Evolutionary conservation across 495 filamentous ascomycete genomes (phyloP), one percentile per base, ranked within the genome.

Genomic region (Daldinia caldariorum): DNA sequence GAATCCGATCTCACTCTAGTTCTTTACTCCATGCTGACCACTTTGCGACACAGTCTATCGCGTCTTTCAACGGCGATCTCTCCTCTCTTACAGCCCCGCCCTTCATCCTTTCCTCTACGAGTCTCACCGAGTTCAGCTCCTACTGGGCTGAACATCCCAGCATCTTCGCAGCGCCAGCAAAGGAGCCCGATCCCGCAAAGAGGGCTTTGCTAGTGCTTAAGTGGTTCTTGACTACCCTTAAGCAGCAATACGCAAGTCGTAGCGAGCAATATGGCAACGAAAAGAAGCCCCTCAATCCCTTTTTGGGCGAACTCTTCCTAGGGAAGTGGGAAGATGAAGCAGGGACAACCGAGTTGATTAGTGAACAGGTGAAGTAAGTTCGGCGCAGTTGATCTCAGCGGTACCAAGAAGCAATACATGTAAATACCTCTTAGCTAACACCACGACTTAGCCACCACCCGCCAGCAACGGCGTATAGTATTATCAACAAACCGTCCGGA

Each of bases 141-240:
- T 98, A 97, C 84, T 99, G 95, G 96, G 89, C 90, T 43, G 94
- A 98, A 80, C 94, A 97, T 75, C 95, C 95, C 2, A 83, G 87
- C 65, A 80, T 96, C 60, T 95, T 99, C 75, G 88, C 92, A 35
- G 94, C 95, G 6, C 93, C 94, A 1, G 91, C 93, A 20, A 84
- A 85, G 53, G 95, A 97, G 79, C 59, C 86, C 18, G 91, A 97
- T 74, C 88, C 94, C 1, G 87, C 89, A 65, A 96, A 94, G 83
- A 88, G 95, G 60, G 90, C 93, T 7, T 79, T 97, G 63, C 83
- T 94, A 8, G 96, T 99, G 18, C 82, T 98, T 59, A 97, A 95
- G 78, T 99, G 95, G 95, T 99, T 99, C 82, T 85, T 99, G 62
- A 94, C 89, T 73, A 98, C 95, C 4, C 85, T 99, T 60, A 97